Conservation (phyloP, 352 stramenopile genomes). For the Globisporangium spiculum region DNA sequence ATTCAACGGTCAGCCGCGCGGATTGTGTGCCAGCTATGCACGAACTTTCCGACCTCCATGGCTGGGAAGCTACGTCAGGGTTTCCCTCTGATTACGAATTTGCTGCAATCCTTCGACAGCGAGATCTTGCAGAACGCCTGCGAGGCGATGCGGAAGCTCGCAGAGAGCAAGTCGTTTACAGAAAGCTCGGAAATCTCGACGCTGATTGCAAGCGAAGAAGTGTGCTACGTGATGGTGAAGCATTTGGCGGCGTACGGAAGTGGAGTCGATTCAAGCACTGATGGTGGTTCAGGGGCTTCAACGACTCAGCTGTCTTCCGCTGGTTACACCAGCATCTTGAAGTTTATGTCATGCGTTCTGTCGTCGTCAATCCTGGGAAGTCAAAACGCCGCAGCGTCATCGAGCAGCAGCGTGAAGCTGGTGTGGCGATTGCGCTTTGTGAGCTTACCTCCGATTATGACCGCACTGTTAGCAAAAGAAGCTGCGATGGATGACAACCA, state of each 20-base stretch:
- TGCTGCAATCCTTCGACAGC: conserved; percentile 49
- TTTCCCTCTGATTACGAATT: conserved; percentile 40
- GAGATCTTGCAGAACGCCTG: conserved; percentile 60
- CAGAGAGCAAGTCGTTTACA: conserved; percentile 39
- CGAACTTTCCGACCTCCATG: conserved; percentile 30
- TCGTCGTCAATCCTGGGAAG: conserved; percentile 15
- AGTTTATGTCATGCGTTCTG: conserved; percentile 40
- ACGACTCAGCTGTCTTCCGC: conserved; percentile 22
- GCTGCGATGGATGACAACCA: conserved; percentile 41
- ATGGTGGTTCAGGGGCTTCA: background rate
- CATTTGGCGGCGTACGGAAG: conserved; percentile 30
- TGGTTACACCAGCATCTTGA: conserved; percentile 40
- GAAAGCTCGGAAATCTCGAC: conserved; percentile 30
- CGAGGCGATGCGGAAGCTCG: conserved; percentile 45
- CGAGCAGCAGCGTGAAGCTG: background rate
- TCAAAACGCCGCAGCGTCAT: background rate
- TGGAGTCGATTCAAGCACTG: conserved; percentile 2
- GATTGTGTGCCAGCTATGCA: conserved; percentile 55
- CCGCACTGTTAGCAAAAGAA: conserved; percentile 37
- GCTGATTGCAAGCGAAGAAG: conserved; percentile 42
- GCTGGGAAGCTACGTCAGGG: conserved; percentile 29
- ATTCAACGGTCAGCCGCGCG: conserved; percentile 61
- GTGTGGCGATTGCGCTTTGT: conserved; percentile 37
- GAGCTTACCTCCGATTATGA: conserved; percentile 42
- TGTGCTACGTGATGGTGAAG: conserved; percentile 32